Conservation (phyloP, 208 protist genomes). For the Trypanosoma conorhini region DNA sequence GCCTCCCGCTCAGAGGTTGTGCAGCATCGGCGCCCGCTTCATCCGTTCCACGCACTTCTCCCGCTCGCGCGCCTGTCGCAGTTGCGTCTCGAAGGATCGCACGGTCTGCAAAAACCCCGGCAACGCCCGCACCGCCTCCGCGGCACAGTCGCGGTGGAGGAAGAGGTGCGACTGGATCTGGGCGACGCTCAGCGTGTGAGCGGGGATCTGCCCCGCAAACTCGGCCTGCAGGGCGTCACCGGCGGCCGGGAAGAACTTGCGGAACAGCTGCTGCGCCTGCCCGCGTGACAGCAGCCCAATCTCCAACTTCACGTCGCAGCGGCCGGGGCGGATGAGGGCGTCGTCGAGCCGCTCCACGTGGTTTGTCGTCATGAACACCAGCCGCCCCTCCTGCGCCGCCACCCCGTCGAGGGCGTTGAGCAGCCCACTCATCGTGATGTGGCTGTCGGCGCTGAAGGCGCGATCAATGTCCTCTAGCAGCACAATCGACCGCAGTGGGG, state of each 20-base stretch:
- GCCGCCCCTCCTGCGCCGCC: constrained; percentile 91
- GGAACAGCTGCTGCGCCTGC: constrained; percentile 85
- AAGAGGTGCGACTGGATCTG: constrained; percentile 95
- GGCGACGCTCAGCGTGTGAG: constrained; percentile 73
- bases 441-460: constrained; percentile 87
- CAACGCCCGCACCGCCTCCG: constrained; percentile 45
- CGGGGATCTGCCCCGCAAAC: constrained; percentile 46
- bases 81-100: constrained; percentile 49
- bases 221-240: constrained; percentile 29
- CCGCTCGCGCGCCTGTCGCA: constrained; percentile 47
- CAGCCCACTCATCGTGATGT: constrained; percentile 94
- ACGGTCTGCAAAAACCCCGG: constrained; percentile 43
- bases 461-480: constrained; percentile 97
- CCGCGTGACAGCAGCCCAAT: constrained; percentile 64
- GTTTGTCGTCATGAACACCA: constrained; percentile 99
- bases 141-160: constrained; percentile 76
- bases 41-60: constrained; percentile 33
- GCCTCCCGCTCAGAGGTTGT: constrained; percentile 11
- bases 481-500: constrained; percentile 86
- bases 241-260: constrained; percentile 81
- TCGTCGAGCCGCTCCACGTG: constrained; percentile 94
- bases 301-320: constrained; percentile 93
- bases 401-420: constrained; percentile 97
- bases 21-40: constrained; percentile 24
- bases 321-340: constrained; percentile 94